Evolutionary conservation across 208 protist species (phyloP), one percentile per base, ranked within the genome.

Genomic region (Trypanosoma platydactyli): DNA sequence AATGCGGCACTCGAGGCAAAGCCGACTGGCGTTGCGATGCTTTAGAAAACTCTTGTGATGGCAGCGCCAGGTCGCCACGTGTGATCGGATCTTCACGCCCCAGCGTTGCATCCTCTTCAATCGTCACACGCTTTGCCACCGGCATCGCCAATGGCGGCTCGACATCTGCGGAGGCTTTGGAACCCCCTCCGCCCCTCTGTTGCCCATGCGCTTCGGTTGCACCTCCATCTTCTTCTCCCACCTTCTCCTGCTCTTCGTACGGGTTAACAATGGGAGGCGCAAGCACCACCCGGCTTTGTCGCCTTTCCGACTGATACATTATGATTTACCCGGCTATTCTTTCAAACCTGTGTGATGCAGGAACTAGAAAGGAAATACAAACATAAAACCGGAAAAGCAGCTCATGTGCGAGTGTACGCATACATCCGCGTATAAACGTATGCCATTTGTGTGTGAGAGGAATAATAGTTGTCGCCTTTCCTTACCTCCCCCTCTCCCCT

Each of bases 241-340:
- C 38, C 22, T n/a, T 18, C 25, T 51, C 57, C 13, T 33, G 41
- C 24, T 52, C 42, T 22, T 63, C 57, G 57, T 63, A 63, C 7
- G 46, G 45, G 48, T 58, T 58, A 6, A 55, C 13, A 4, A 67
- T 5, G 42, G 25, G n/a, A 25, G 61, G 61, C 5, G 61, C 51
- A 18, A 49, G 16, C 4, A 58, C 38, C 22, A n/a, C 24, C 5
- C 48, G 61, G 22, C 22, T 13, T 42, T 20, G 4, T 3, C 46
- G 24, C 0, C 40, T 0, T 12, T 27, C 35, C 29, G n/a, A 29
- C 9, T 40, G 27, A 55, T 16, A 55, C 51, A 55, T 55, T 18
- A n/a, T 38, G 51, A 55, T 5, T 2, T 20, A 27, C n/a, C 27
- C 48, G 16, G 25, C 48, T 52, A 52, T 27, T 27, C 51, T 27